phyloP scores from a whole-genome alignment of 768 basidiomycete genomes.

The Tephrocybe sp. region DNA sequence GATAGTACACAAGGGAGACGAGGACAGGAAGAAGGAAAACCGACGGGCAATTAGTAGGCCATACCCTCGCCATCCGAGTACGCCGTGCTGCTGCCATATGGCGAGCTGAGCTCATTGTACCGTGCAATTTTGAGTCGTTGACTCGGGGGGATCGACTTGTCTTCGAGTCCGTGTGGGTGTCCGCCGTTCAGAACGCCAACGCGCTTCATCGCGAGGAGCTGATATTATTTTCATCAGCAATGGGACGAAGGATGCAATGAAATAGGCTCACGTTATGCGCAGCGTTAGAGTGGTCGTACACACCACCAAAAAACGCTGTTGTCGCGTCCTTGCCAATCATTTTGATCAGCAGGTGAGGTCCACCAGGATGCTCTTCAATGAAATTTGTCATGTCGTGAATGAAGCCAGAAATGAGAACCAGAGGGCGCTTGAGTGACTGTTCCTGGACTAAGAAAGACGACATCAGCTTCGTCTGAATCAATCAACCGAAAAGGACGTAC shows the following conservation, averaged over 20 bases:
- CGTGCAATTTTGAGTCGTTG: slow-evolving; percentile 70
- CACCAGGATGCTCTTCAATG: slow-evolving; percentile 91
- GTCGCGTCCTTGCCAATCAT: slow-evolving; percentile 91
- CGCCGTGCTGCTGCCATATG: slow-evolving; percentile 53
- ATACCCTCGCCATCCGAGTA: slow-evolving; percentile 60
- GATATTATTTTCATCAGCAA: slow-evolving; percentile 8
- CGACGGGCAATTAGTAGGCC: slow-evolving; percentile 9
- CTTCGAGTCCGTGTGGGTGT: slow-evolving; percentile 56
- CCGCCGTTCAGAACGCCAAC: slow-evolving; percentile 65
- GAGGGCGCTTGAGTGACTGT: slow-evolving; percentile 75
- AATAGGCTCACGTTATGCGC: slow-evolving; percentile 69
- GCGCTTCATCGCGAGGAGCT: slow-evolving; percentile 65
- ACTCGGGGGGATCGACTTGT: slow-evolving; percentile 68
- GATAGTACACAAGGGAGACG: background rate
- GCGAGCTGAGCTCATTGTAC: slow-evolving; percentile 59
- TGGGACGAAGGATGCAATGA: background rate
- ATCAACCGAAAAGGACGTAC: slow-evolving; percentile 39
- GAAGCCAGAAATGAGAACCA: slow-evolving; percentile 88
- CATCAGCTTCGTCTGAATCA: background rate
- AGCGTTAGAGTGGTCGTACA: slow-evolving; percentile 87
- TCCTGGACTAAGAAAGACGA: slow-evolving; percentile 57
- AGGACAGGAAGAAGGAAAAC: background rate
- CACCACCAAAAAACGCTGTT: slow-evolving; percentile 91
- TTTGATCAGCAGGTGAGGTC: slow-evolving; percentile 79
- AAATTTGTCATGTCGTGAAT: slow-evolving; percentile 88